Percentiles rank a stretch among this genome's conserved stretches.
Evolutionary conservation across 1,139 yeast species (phyloP).

Genomic region (Taiozyma sp.): DNA sequence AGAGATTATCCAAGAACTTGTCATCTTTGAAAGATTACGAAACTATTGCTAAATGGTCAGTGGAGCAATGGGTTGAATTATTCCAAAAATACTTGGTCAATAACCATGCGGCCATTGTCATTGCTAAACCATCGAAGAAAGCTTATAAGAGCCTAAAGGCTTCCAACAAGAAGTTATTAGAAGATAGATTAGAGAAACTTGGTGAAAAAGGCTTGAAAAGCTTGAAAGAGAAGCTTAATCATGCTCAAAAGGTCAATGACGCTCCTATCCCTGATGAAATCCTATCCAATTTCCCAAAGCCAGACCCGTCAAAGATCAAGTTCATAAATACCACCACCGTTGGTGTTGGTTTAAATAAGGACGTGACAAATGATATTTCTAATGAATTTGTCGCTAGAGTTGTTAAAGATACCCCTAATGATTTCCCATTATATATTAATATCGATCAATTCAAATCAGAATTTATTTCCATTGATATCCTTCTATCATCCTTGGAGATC

Average conservation of each 20-base stretch:
- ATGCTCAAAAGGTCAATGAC: slow-evolving; percentile 69
- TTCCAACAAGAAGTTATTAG: slow-evolving; percentile 45
- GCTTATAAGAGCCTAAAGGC: slow-evolving; percentile 50
- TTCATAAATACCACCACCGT: slow-evolving; percentile 69
- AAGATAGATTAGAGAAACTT: slow-evolving; percentile 44
- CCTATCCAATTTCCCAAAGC: slow-evolving; percentile 55
- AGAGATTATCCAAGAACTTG: slow-evolving; percentile 51
- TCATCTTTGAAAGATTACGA: slow-evolving; percentile 60
- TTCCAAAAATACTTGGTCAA: slow-evolving; percentile 52
- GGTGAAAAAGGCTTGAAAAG: slow-evolving; percentile 60
- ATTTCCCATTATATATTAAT: slow-evolving; percentile 69
- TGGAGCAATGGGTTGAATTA: slow-evolving; percentile 62
- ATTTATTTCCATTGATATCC: slow-evolving; percentile 67
- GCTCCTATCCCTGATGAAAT: slow-evolving; percentile 68
- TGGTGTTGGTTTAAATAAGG: slow-evolving; percentile 29
- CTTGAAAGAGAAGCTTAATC: slow-evolving; percentile 45
- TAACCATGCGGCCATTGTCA: slow-evolving; percentile 66
- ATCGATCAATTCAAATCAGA: slow-evolving; percentile 78
- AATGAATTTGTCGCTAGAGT: slow-evolving; percentile 27
- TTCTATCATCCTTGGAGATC: slow-evolving; percentile 61
- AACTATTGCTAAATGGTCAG: slow-evolving; percentile 53
- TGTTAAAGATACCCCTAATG: slow-evolving; percentile 34
- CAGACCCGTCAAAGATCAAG: slow-evolving; percentile 70
- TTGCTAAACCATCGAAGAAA: slow-evolving; percentile 70
- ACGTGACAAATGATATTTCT: slow-evolving; percentile 27